Evolutionary conservation across 441 rosid genomes (phyloP), one percentile per base, ranked within the genome.

Genomic region (Mallotus japonicus): DNA sequence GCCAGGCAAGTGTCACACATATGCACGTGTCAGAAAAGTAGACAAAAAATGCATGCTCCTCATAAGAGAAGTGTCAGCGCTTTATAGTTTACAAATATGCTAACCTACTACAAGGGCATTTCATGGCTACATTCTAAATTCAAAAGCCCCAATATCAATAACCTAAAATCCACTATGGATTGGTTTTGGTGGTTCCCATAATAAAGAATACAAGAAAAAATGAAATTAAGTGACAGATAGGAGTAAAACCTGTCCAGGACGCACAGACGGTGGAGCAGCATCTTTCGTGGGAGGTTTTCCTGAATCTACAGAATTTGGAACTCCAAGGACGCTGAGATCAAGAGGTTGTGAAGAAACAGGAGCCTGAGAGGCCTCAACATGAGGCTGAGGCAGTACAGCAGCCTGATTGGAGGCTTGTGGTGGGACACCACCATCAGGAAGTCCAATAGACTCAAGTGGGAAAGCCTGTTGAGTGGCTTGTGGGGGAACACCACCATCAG

Each of bases 261-360:
- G 89, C 79, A 95, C 93, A 72, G 85, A 72, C 46, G 93, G 93
- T 34, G 87, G 84, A 53, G 91, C 73, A 62, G 88, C 75, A 70
- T 90, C 79, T 61, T 69, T 87, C 10, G 64, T 79, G 64, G 85
- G 65, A 73, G 92, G 85, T 78, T 93, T 95, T 73, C 84, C 92
- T 49, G 93, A 84, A 77, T 92, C 92, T 28, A 65, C 79, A 44
- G 92, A 75, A 78, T 82, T 83, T 66, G 88, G 81, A 75, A 86
- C 94, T 77, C 98, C 97, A 65, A 95, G 99, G 51, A 82, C 84
- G 65, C 97, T 95, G 73, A 95, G 97, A 85, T 93, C 98, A 79
- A 95, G 97, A 78, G 98, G 97, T 72, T 90, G 94, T 1, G 89
- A 76, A 63, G 91, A 85, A 65, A 85, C 62, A 3, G 88, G 87